A percentile compares a stretch with the other conserved stretches of the same genome.
Conservation (phyloP, 768 basidiomycete genomes). For the Obba rivulosa region DNA sequence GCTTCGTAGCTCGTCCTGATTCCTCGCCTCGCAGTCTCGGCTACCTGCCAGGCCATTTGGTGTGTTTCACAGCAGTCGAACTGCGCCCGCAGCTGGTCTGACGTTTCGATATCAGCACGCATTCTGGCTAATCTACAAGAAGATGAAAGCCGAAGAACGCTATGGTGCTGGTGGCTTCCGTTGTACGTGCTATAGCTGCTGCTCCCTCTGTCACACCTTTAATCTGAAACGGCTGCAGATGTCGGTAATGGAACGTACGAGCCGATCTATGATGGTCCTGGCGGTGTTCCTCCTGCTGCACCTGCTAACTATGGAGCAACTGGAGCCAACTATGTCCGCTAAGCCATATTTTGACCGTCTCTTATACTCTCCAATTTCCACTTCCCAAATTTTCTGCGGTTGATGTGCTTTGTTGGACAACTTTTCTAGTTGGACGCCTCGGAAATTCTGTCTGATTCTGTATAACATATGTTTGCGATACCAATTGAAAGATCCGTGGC, state of each 20-base stretch:
- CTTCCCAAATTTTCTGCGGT: too few species aligned
- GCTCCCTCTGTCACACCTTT: background rate
- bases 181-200: constrained; percentile 45
- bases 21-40: constrained; percentile 50
- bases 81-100: background rate
- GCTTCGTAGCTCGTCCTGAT: background rate
- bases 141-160: constrained; percentile 80
- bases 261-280: constrained; percentile 17
- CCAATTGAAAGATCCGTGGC: too few species aligned
- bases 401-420: too few species aligned
- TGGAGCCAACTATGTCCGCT: constrained; percentile 15
- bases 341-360: background rate
- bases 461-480: too few species aligned
- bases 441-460: too few species aligned
- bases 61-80: constrained; percentile 20
- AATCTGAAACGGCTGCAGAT: constrained; percentile 14
- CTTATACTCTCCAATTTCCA: background rate
- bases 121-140: constrained; percentile 88
- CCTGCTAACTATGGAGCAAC: constrained; percentile 26
- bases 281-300: constrained; percentile 5
- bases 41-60: constrained; percentile 63
- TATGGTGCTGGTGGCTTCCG: constrained; percentile 74
- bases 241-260: constrained; percentile 27
- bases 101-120: constrained; percentile 46
- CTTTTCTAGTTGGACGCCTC: too few species aligned